Base-by-base conservation (phyloP, 192 early-diverging fungal species). In the Chytriomyces hyalinus region DNA sequence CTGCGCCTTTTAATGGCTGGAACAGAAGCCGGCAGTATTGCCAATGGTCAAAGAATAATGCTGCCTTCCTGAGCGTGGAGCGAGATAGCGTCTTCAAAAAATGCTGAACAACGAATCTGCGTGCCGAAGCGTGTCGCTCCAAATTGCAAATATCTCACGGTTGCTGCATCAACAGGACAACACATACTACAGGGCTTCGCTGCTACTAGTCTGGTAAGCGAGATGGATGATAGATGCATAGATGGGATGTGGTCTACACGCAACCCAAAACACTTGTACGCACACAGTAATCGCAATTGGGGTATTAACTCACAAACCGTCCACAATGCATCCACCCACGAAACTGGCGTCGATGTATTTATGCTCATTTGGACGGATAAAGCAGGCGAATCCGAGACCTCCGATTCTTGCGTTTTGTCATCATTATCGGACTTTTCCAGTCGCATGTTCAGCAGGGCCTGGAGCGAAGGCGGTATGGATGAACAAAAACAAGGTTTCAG, bases 401-500 rank as follows among this genome's bases (percentile, higher is more conserved):
- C 10, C 74, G 78, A n/a, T 81, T 81, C 65, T 22, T 63, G 22
- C 65, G 66, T 81, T 22, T 51, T 81, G 10, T 26, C 71, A n/a
- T 59, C 28, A 17, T 50, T 81, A 5, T 65, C 61, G 4, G 80
- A 81, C 4, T 81, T 77, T 65, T 81, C 77, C 71, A 8, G 26
- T 6, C 61, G 69, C 6, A 81, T 81, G 80, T 81, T 81, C 61
- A 26, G 49, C 2, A 64, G 78, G 7, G 44, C 62, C 5, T 75
- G 70, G 78, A 26, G 22, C 5, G 69, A 79, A 49, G 67, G 66
- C 13, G 51, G 51, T n/a, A 10, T 57, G 51, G 10, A 28, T 6
- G 44, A 11, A n/a, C 0, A 17, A 46, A 26, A 9, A 26, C 2
- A 6, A 2, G 8, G 61, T 59, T 43, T 76, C 62, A 20, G 61